phyloP scores from a whole-genome alignment of 345 rosid species.

The Combretum micranthum region DNA sequence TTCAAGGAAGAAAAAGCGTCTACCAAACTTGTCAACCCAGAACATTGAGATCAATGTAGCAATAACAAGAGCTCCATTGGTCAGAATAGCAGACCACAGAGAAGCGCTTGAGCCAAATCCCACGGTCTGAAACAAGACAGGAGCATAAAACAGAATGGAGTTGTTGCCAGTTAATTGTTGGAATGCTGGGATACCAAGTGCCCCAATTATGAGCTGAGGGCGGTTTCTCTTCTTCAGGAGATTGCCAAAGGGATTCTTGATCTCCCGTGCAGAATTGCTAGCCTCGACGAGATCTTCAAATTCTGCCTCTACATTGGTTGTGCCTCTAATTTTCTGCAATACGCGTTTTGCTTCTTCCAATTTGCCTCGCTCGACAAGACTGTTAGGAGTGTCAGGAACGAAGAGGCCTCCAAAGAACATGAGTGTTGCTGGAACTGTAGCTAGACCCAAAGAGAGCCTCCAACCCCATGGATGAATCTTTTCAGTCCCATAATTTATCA shows the following conservation, averaged over 20 bases:
- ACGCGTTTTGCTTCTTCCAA: conserved; percentile 53
- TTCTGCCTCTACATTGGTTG: conserved; percentile 60
- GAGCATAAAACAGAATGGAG: conserved; percentile 81
- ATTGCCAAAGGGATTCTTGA: conserved; percentile 69
- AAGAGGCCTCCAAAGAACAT: conserved; percentile 66
- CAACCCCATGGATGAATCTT: conserved; percentile 88
- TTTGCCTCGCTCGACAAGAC: conserved; percentile 75
- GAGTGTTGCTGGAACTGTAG: conserved; percentile 50
- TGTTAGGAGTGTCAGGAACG: conserved; percentile 76
- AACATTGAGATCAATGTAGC: conserved; percentile 62
- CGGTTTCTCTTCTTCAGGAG: conserved; percentile 51
- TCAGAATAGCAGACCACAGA: conserved; percentile 51
- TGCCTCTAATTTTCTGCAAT: conserved; percentile 62
- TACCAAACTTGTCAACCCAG: conserved; percentile 62
- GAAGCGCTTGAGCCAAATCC: conserved; percentile 72
- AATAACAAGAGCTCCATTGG: conserved; percentile 47
- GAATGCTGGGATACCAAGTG: conserved; percentile 68
- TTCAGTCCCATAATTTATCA: conserved; percentile 60
- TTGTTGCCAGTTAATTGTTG: conserved; percentile 85
- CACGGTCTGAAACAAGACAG: conserved; percentile 75
- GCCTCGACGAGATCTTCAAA: conserved; percentile 72
- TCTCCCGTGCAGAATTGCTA: conserved; percentile 52
- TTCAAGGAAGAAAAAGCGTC: conserved; percentile 72
- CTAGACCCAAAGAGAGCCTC: conserved; percentile 74
- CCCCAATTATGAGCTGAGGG: conserved; percentile 68